Base-by-base conservation (phyloP, 2,329 filamentous ascomycete species). In the Neofusicoccum parvum region DNA sequence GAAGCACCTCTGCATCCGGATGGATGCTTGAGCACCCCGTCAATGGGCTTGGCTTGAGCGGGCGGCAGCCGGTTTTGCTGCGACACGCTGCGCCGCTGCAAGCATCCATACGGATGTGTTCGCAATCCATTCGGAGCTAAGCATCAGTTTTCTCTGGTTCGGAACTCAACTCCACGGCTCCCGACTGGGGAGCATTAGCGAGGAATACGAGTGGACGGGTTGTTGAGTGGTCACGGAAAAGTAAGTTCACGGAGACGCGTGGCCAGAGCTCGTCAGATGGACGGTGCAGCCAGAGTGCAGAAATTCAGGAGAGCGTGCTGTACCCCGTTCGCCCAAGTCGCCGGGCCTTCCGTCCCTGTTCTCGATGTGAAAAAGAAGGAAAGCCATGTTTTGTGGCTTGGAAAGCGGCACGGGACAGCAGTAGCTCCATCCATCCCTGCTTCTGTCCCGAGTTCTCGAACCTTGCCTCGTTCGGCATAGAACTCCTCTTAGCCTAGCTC, bases 311-410 rank as follows among this genome's bases (percentile, higher is more conserved):
- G 43, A 45, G 9, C 14, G 11, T 11, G 11, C 11, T 5, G 37
- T 11, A 39, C 37, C 5, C 37, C 14, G 37, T 39, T 39, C 37
- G 10, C 14, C 37, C 37, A 39, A 15, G 37, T 4, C 9, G 6
- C 11, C 4, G 37, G 37, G 11, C 37, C 37, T 4, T 36, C 37
- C 14, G 37, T 17, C 23, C 9, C n/a, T 20, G 15, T 36, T 10
- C 49, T 34, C 27, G 48, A 39, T 10, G 37, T 45, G 11, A 15
- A 51, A 34, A 14, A 36, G n/a, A 34, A 34, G 34, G 50, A 37
- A 34, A 53, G n/a, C 23, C 54, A 59, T 17, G 53, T 48, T 60
- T 20, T 48, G 56, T 60, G 41, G 56, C 43, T 48, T 20, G 56
- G 37, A 6, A 10, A 14, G 27, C 32, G 43, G 56, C 43, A 60